A percentile compares a stretch with the other conserved stretches of the same genome.
These are phyloP conservation scores for Trichoderma arundinaceum DNA, from an alignment of 2,329 filamentous ascomycete genomes.

Conservation along the genomic window DNA sequence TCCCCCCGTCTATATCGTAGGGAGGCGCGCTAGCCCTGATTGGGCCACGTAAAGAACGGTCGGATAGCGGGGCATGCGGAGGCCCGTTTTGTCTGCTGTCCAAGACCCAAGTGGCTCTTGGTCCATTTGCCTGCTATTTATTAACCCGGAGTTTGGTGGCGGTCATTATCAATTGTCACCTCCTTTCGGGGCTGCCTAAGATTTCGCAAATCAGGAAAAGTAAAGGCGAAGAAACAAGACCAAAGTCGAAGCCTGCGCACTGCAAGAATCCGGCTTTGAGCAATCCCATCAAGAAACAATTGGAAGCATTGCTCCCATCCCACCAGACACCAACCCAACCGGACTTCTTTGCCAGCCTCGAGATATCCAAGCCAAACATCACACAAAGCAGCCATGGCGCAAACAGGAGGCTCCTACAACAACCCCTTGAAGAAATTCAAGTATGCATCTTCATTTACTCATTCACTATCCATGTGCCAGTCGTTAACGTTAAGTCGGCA, in stretches of 20 bases:
- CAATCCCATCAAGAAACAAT: background rate
- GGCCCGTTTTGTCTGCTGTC: slow-evolving; percentile 19
- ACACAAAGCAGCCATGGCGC: slow-evolving; percentile 69
- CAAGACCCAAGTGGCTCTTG: slow-evolving; percentile 21
- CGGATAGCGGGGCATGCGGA: slow-evolving; percentile 19
- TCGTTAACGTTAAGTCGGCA: slow-evolving; percentile 26
- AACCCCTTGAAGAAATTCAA: slow-evolving; percentile 99
- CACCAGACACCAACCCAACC: slow-evolving; percentile 18
- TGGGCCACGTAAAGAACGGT: slow-evolving; percentile 23
- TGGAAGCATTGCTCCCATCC: slow-evolving; percentile 8
- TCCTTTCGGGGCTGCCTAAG: slow-evolving; percentile 27
- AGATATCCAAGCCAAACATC: slow-evolving; percentile 15
- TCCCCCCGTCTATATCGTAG: background rate
- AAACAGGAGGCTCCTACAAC: slow-evolving; percentile 86
- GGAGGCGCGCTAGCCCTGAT: slow-evolving; percentile 11
- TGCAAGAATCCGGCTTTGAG: background rate
- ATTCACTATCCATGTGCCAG: background rate
- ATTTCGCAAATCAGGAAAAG: background rate
- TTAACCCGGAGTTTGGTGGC: slow-evolving; percentile 17
- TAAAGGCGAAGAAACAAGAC: background rate
- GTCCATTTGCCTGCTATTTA: slow-evolving; percentile 12
- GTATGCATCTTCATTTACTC: slow-evolving; percentile 54
- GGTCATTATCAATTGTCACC: slow-evolving; percentile 28
- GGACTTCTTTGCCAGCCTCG: background rate
- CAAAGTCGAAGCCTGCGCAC: background rate